These are phyloP conservation scores for Pichia cabralensis DNA, from an alignment of 805 yeast genomes.

Conservation along the genomic window DNA sequence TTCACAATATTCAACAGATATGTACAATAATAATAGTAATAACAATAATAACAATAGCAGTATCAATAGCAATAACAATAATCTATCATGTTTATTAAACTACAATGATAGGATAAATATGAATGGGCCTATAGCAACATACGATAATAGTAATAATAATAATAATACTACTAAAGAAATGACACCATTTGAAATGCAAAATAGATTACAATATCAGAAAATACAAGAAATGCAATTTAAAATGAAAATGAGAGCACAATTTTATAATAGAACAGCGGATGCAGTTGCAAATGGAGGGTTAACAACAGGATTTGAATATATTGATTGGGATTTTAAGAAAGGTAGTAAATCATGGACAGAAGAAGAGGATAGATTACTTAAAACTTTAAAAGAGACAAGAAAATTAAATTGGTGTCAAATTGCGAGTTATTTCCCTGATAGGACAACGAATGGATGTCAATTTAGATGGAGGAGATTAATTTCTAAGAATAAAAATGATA, in stretches of 20 bases:
- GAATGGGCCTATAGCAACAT: too few relatives aligned
- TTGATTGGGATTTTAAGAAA: slow-evolving; percentile 8
- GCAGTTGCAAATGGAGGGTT: background rate
- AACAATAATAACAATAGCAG: too few relatives aligned
- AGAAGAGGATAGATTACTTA: slow-evolving; percentile 55
- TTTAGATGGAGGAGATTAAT: slow-evolving; percentile 41
- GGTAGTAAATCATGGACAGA: slow-evolving; percentile 51
- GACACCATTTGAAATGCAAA: too few relatives aligned
- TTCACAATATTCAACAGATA: too few relatives aligned
- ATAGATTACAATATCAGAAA: too few relatives aligned
- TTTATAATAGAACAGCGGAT: background rate
- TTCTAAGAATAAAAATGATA: background rate
- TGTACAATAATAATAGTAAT: too few relatives aligned
- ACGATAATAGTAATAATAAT: background rate
- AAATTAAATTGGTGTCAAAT: slow-evolving; percentile 86
- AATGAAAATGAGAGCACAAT: too few relatives aligned
- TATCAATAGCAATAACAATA: too few relatives aligned
- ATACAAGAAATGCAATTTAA: too few relatives aligned
- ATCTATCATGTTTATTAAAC: too few relatives aligned
- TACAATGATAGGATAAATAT: too few relatives aligned
- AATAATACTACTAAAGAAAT: background rate
- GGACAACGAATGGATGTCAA: slow-evolving; percentile 86
- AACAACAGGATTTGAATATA: background rate
- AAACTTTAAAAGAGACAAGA: slow-evolving; percentile 69
- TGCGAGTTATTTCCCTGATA: slow-evolving; percentile 59